A percentile compares a stretch with the other conserved stretches of the same genome.
phyloP scores from a whole-genome alignment of 768 basidiomycete species.

The Candolleomyces aberdarensis region DNA sequence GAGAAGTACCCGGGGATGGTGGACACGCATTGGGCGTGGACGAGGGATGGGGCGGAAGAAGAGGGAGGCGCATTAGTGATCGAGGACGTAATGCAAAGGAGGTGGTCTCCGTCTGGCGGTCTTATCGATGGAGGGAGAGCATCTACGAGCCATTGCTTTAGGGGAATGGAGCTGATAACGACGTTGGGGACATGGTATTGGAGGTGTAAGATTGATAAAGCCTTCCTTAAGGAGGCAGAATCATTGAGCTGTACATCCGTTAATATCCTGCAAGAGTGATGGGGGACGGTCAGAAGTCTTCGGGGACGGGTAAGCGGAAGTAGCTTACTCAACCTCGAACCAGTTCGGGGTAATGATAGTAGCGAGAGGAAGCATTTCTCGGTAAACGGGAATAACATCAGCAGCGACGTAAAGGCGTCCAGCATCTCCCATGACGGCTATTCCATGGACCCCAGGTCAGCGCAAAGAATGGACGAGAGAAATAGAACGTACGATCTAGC shows the following conservation, averaged over 20 bases:
- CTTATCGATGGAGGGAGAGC: constrained; percentile 49
- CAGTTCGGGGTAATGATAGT: constrained; percentile 97
- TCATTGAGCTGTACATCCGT: constrained; percentile 72
- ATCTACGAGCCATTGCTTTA: constrained; percentile 56
- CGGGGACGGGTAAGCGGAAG: not conserved
- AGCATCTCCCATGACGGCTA: constrained; percentile 94
- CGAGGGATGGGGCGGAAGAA: constrained; percentile 29
- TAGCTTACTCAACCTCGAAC: constrained; percentile 90
- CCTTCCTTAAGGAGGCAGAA: constrained; percentile 58
- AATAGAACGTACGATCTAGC: constrained; percentile 73
- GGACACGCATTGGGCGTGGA: constrained; percentile 73
- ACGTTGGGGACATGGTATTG: constrained; percentile 77
- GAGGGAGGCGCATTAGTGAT: constrained; percentile 8
- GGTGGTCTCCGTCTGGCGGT: constrained; percentile 38
- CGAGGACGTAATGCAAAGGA: constrained; percentile 78
- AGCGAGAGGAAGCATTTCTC: constrained; percentile 72
- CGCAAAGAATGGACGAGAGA: not conserved
- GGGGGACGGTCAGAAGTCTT: constrained; percentile 22
- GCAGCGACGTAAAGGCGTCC: constrained; percentile 86
- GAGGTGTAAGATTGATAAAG: constrained; percentile 74
- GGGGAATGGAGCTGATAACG: constrained; percentile 87
- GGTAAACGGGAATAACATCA: constrained; percentile 86
- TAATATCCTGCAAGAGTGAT: constrained; percentile 52
- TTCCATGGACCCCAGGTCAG: not conserved
- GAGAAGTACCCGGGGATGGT: constrained; percentile 90